Conservation (phyloP, 306 rosid genomes). For the Leucaena leucocephala region DNA sequence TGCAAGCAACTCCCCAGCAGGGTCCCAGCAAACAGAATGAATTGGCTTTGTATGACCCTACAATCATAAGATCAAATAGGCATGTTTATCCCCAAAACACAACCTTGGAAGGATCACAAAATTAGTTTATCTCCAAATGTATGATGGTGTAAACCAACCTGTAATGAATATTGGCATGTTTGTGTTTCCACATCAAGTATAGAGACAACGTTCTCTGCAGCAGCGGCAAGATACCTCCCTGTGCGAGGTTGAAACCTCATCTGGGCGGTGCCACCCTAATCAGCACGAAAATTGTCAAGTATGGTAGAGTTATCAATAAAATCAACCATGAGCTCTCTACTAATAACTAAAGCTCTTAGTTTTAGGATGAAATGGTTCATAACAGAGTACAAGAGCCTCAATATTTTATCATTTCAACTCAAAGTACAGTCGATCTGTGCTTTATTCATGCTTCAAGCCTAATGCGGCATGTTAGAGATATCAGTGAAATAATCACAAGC, state of each 20-base stretch:
- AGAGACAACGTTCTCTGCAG: slow-evolving; percentile 86
- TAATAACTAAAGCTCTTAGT: background rate
- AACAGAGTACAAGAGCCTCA: background rate
- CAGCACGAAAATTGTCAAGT: slow-evolving; percentile 19
- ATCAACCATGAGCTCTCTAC: background rate
- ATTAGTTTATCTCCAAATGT: slow-evolving; percentile 2
- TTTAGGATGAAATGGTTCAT: background rate
- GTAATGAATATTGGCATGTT: slow-evolving; percentile 69
- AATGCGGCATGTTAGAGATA: background rate
- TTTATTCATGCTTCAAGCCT: background rate
- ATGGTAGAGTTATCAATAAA: background rate
- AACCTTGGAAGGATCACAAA: background rate
- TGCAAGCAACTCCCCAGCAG: slow-evolving; percentile 90
- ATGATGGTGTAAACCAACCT: slow-evolving; percentile 51
- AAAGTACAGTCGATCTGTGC: background rate
- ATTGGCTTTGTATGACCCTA: slow-evolving; percentile 84
- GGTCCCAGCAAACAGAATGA: slow-evolving; percentile 88
- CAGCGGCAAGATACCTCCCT: slow-evolving; percentile 89
- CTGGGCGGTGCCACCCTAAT: slow-evolving; percentile 83
- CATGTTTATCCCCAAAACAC: background rate
- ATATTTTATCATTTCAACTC: too few relatives aligned
- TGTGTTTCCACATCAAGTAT: slow-evolving; percentile 90
- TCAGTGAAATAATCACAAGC: background rate
- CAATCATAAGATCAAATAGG: slow-evolving; percentile 21
- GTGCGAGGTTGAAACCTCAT: slow-evolving; percentile 93